Evolutionary conservation across 2,329 filamentous ascomycete genomes (phyloP).

Genomic region (Neofusicoccum parvum): DNA sequence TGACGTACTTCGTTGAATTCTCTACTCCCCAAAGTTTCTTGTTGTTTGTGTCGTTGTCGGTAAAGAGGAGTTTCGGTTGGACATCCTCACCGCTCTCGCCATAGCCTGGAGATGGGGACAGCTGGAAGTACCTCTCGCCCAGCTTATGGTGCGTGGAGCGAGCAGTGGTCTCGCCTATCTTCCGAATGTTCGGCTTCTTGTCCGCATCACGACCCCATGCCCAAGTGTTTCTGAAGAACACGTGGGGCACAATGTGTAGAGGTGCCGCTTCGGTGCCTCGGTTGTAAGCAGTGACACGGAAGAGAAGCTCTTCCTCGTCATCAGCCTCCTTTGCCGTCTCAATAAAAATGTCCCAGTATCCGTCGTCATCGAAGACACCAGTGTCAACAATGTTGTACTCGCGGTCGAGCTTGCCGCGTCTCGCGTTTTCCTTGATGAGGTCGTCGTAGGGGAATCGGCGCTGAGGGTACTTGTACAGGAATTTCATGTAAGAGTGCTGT

Average conservation of each 20-base stretch:
- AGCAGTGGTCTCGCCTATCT: conserved; percentile 66
- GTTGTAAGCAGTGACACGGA: conserved; percentile 96
- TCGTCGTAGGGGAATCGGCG: conserved; percentile 89
- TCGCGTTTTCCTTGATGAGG: conserved; percentile 80
- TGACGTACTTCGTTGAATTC: conserved; percentile 84
- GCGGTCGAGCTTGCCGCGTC: conserved; percentile 71
- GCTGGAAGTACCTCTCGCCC: conserved; percentile 79
- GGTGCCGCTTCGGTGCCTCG: conserved; percentile 87
- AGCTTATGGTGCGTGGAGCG: conserved; percentile 79
- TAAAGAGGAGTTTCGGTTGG: conserved; percentile 83
- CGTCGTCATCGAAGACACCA: conserved; percentile 80
- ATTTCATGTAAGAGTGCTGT: conserved; percentile 98
- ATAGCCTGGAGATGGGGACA: conserved; percentile 87
- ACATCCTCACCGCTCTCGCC: conserved; percentile 80
- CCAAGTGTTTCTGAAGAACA: conserved; percentile 99
- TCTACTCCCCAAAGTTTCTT: conserved; percentile 70
- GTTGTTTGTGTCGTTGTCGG: conserved; percentile 93
- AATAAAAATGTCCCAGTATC: conserved; percentile 97
- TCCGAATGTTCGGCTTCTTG: conserved; percentile 77
- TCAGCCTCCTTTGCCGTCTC: conserved; percentile 94
- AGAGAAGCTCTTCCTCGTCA: conserved; percentile 86
- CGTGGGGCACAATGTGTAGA: conserved; percentile 88
- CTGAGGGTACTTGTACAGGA: conserved; percentile 96
- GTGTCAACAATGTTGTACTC: conserved; percentile 95
- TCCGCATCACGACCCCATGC: conserved; percentile 82